Evolutionary conservation across 2,329 filamentous ascomycete genomes (phyloP).

Genomic region (Sporothrix globosa): DNA sequence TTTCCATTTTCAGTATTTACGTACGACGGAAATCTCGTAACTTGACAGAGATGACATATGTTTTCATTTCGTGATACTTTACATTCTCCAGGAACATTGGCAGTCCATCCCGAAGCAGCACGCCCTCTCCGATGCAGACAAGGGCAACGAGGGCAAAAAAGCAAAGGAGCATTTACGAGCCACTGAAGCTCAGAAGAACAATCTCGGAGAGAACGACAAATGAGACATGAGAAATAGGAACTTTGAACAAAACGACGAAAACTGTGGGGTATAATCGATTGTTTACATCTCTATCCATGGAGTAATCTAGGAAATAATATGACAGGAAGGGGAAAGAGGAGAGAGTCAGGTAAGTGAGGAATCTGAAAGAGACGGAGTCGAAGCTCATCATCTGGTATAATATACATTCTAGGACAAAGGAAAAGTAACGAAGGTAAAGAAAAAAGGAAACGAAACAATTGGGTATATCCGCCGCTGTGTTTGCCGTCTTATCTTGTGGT

Average conservation of each 20-base stretch:
- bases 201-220: not conserved
- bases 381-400: slow-evolving; percentile 16
- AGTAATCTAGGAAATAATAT: not conserved
- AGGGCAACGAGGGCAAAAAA: not conserved
- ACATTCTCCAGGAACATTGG: not conserved
- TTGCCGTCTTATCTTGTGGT: not conserved
- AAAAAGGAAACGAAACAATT: not conserved
- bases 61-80: slow-evolving; percentile 4
- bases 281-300: slow-evolving; percentile 22
- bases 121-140: not conserved
- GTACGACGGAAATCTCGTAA: slow-evolving; percentile 1
- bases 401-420: slow-evolving; percentile 22
- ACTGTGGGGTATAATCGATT: slow-evolving; percentile 19
- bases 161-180: no score
- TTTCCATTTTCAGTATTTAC: slow-evolving; percentile 5
- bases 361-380: not conserved
- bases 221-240: not conserved
- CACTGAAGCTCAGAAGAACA: not conserved
- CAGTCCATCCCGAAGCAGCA: not conserved
- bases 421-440: not conserved
- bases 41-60: not conserved
- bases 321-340: slow-evolving; percentile 8
- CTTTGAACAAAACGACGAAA: not conserved
- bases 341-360: not conserved
- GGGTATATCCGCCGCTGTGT: slow-evolving; percentile 28